Evolutionary conservation across 1,284 basidiomycete species (phyloP), one percentile per base, ranked within the genome.

Genomic region (Hemileia vastatrix): DNA sequence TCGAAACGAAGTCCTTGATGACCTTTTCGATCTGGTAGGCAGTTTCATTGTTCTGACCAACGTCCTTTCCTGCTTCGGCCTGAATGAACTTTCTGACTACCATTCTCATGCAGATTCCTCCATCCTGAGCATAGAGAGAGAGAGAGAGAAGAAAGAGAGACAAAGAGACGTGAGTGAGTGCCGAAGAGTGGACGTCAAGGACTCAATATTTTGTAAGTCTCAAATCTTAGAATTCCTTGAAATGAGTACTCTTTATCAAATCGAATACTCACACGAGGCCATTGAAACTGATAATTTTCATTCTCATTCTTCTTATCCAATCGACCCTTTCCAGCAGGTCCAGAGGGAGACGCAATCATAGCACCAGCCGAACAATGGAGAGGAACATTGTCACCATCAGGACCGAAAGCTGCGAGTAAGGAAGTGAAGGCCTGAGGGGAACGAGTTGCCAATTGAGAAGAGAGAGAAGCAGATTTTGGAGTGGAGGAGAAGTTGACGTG

Each of bases 1-100:
- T 67, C 1, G 57, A 23, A 21, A 76, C 68, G 57, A 77, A 78
- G 9, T 68, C 66, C 5, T 77, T 53, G 18, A 78, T 54, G 1
- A 77, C 66, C 1, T 67, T 66, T 54, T 77, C 74, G 4, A 74
- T 53, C 49, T 13, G 9, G 8, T 45, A 21, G 21, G 47, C 18
- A 13, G 33, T 27, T 21, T 51, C 66, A 6, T 63, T 6, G 32
- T 65, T 18, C 18, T 53, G 31, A 4, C 58, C 63, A 21, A 63
- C 11, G n/a, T 47, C 40, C 32, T 57, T 13, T 23, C 65, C 67
- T 19, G 43, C 21, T 50, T 68, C 67, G 23, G 50, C 66, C 24
- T 54, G 31, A 6, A 21, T 32, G 24, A 64, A 27, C 32, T 48
- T 45, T 18, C 59, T 60, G 24, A 68, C 31, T 15, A 68, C 48